A percentile compares a stretch with the other conserved stretches of the same genome.
Evolutionary conservation across 768 basidiomycete genomes (phyloP).

Genomic region (Austroboletus eburneus): DNA sequence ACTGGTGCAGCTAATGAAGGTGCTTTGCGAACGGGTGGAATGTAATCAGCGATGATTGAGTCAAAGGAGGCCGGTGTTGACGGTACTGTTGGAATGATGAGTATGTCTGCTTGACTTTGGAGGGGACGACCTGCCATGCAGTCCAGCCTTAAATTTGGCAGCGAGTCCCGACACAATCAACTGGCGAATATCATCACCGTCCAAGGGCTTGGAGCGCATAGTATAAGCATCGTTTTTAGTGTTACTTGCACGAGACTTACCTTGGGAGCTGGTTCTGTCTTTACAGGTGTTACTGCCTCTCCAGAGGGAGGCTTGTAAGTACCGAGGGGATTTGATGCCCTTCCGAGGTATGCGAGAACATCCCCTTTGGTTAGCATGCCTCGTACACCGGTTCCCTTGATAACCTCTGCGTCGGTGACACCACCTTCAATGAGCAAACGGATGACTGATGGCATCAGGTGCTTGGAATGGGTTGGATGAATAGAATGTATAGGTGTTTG

Average conservation of each 20-base stretch:
- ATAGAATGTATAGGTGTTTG: slow-evolving; percentile 28
- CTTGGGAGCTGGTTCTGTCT: slow-evolving; percentile 35
- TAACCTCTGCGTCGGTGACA: slow-evolving; percentile 54
- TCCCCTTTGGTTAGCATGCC: slow-evolving; percentile 98
- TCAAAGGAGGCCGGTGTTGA: slow-evolving; percentile 56
- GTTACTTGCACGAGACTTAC: slow-evolving; percentile 23
- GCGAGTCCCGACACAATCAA: slow-evolving; percentile 59
- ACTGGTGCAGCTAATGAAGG: slow-evolving; percentile 2
- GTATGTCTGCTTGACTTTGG: not conserved
- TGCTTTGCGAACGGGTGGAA: slow-evolving; percentile 37
- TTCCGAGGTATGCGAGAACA: slow-evolving; percentile 80
- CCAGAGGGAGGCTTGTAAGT: slow-evolving; percentile 54
- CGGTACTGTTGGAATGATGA: slow-evolving; percentile 32
- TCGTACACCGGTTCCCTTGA: slow-evolving; percentile 85
- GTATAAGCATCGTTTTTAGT: not conserved
- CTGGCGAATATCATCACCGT: slow-evolving; percentile 60
- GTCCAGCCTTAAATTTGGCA: slow-evolving; percentile 52
- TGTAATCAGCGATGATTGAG: slow-evolving; percentile 71
- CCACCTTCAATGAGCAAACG: slow-evolving; percentile 63
- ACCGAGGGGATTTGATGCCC: slow-evolving; percentile 72
- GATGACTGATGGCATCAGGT: slow-evolving; percentile 87
- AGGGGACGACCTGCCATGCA: slow-evolving; percentile 34
- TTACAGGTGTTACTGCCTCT: slow-evolving; percentile 27
- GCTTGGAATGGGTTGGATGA: slow-evolving; percentile 50
- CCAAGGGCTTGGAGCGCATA: slow-evolving; percentile 40